Evolutionary conservation across 179 eudicot species (phyloP).

Genomic region (Beta lomatogona): DNA sequence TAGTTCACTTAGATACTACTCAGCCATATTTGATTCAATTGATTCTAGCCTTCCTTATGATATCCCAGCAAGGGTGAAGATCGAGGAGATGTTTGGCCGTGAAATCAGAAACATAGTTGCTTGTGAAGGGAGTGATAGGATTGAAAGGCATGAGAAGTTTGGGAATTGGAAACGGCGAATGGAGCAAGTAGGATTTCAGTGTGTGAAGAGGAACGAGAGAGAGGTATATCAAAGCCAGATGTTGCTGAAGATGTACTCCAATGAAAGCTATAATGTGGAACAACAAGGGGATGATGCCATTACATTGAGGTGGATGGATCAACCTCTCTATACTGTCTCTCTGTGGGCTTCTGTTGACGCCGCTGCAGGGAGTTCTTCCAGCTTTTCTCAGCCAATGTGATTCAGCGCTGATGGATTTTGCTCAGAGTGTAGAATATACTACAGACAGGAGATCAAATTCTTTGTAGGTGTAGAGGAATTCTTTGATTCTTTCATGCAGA

Average conservation of each 20-base stretch:
- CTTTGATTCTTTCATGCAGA: conserved; percentile 47
- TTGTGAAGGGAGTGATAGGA: conserved; percentile 82
- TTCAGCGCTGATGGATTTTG: conserved; percentile 8
- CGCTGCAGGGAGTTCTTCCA: conserved; percentile 57
- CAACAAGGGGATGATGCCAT: conserved; percentile 44
- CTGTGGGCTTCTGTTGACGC: conserved; percentile 59
- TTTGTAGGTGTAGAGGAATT: conserved; percentile 43
- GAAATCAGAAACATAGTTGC: conserved; percentile 85
- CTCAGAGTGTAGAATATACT: conserved; percentile 21
- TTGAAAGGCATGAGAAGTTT: conserved; percentile 76
- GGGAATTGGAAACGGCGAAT: conserved; percentile 61
- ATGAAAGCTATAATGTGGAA: conserved; percentile 51
- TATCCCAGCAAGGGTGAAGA: conserved; percentile 58
- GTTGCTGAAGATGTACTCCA: conserved; percentile 74
- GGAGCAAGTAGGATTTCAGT: conserved; percentile 67
- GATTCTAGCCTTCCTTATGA: conserved; percentile 58
- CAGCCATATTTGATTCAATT: conserved; percentile 73
- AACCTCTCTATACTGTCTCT: conserved; percentile 80
- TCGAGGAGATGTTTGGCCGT: conserved; percentile 78
- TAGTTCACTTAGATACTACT: conserved; percentile 66
- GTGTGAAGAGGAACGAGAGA: conserved; percentile 50
- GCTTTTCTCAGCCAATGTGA: conserved; percentile 53
- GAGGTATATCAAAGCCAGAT: conserved; percentile 69
- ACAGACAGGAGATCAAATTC: conserved; percentile 28
- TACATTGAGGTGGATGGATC: conserved; percentile 80